phyloP scores from a whole-genome alignment of 768 basidiomycete species.

The Mycena haematopus region DNA sequence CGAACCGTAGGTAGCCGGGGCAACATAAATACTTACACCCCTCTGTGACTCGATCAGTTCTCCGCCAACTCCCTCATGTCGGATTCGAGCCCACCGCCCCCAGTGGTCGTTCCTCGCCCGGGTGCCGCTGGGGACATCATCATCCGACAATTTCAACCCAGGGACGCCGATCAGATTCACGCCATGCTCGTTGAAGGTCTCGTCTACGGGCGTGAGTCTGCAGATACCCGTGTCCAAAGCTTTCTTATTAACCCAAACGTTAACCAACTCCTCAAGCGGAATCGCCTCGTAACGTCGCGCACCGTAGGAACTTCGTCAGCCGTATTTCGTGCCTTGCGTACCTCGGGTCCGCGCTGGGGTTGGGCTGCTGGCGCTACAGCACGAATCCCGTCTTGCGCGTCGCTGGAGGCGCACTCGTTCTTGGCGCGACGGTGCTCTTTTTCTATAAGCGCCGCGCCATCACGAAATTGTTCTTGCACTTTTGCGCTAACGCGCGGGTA shows the following conservation, averaged over 20 bases:
- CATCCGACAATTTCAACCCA: slow-evolving; percentile 12
- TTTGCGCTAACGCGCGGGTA: background rate
- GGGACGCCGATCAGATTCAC: slow-evolving; percentile 16
- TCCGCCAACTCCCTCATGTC: too few species aligned
- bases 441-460: slow-evolving; percentile 1
- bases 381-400: background rate
- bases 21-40: too few species aligned
- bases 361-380: background rate
- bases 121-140: too few species aligned
- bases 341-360: background rate
- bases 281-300: background rate
- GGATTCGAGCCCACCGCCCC: too few species aligned
- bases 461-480: background rate
- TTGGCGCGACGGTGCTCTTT: background rate
- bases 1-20: too few species aligned
- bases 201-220: slow-evolving; percentile 15
- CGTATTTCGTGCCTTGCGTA: background rate
- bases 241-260: too few species aligned
- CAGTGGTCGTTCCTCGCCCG: too few species aligned
- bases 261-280: too few species aligned
- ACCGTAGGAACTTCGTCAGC: background rate
- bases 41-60: too few species aligned
- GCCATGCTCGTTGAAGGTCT: slow-evolving; percentile 19
- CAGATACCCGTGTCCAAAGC: too few species aligned
- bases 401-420: background rate